phyloP scores from a whole-genome alignment of 371 early-diverging fungal genomes.

The Haplosporangium sp. region DNA sequence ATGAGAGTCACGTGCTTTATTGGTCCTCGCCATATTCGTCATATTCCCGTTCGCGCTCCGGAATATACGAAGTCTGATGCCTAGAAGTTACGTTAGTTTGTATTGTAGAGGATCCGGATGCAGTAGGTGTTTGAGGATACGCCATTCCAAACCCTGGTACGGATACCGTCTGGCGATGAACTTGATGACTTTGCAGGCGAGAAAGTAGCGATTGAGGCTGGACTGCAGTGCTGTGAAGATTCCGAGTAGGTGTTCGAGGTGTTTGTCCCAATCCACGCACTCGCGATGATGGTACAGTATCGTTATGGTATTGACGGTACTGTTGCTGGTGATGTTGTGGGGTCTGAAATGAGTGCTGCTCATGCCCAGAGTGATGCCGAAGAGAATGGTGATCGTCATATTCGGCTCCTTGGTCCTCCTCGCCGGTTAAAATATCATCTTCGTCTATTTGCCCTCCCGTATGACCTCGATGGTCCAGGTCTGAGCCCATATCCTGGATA shows the following conservation, averaged over 20 bases:
- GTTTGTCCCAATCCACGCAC: neutral
- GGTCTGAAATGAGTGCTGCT: no score
- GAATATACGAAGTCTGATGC: neutral
- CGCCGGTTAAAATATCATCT: slow-evolving; percentile 25
- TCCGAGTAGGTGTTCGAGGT: neutral
- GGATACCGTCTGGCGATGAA: neutral
- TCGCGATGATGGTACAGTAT: neutral
- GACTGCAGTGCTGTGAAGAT: neutral
- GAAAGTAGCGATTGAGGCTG: neutral
- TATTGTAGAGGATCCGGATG: neutral
- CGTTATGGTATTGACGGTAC: neutral
- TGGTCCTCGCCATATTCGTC: slow-evolving; percentile 23
- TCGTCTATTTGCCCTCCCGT: slow-evolving; percentile 21
- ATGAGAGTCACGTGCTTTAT: neutral
- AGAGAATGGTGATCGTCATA: slow-evolving; percentile 3
- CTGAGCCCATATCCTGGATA: slow-evolving; percentile 13
- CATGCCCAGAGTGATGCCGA: no score
- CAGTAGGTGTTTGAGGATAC: slow-evolving; percentile 19
- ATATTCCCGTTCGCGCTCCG: slow-evolving; percentile 24
- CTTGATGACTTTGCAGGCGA: neutral
- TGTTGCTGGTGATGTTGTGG: slow-evolving; percentile 7
- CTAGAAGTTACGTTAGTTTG: no score
- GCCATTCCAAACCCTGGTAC: slow-evolving; percentile 10
- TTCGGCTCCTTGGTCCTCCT: slow-evolving; percentile 14
- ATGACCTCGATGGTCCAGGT: slow-evolving; percentile 6